Conservation (phyloP, 2,329 filamentous ascomycete genomes). For the Proliferodiscus dingleyae region DNA sequence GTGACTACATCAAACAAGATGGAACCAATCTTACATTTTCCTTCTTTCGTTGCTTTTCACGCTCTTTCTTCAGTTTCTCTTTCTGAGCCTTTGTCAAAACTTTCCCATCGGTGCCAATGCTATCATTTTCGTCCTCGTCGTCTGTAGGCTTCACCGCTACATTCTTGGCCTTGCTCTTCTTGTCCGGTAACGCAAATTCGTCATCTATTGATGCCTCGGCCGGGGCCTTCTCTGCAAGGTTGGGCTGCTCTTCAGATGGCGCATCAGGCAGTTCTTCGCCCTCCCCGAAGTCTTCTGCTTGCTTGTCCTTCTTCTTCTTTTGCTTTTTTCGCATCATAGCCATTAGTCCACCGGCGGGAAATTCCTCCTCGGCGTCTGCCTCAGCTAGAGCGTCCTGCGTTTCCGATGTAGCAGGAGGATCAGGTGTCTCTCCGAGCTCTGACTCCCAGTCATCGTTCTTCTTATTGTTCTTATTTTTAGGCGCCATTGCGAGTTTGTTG, state of each 20-base stretch:
- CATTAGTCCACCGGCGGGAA: constrained; percentile 61
- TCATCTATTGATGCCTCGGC: constrained; percentile 79
- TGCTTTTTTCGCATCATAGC: constrained; percentile 76
- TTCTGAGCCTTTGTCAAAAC: constrained; percentile 98
- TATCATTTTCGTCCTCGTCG: constrained; percentile 42
- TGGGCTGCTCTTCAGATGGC: constrained; percentile 29
- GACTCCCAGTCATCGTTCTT: constrained; percentile 92
- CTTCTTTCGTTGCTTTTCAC: constrained; percentile 97
- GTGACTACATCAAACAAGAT: background rate
- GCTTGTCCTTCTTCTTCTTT: constrained; percentile 58
- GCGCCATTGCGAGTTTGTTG: constrained; percentile 60
- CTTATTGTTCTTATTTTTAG: constrained; percentile 93
- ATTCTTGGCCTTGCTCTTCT: constrained; percentile 66
- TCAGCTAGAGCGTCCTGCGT: constrained; percentile 43
- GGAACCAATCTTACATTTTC: constrained; percentile 64
- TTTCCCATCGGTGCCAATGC: constrained; percentile 53
- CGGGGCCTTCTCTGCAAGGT: constrained; percentile 64
- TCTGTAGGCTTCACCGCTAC: constrained; percentile 41
- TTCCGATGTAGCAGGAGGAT: constrained; percentile 41
- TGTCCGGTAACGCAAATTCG: constrained; percentile 71
- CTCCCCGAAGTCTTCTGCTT: constrained; percentile 76
- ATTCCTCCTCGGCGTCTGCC: constrained; percentile 45
- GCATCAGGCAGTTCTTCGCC: constrained; percentile 54
- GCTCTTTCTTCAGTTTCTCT: constrained; percentile 95
- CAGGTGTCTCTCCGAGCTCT: constrained; percentile 75